Evolutionary conservation across 2,329 filamentous ascomycete species (phyloP).

Genomic region (Botrytis fragariae): DNA sequence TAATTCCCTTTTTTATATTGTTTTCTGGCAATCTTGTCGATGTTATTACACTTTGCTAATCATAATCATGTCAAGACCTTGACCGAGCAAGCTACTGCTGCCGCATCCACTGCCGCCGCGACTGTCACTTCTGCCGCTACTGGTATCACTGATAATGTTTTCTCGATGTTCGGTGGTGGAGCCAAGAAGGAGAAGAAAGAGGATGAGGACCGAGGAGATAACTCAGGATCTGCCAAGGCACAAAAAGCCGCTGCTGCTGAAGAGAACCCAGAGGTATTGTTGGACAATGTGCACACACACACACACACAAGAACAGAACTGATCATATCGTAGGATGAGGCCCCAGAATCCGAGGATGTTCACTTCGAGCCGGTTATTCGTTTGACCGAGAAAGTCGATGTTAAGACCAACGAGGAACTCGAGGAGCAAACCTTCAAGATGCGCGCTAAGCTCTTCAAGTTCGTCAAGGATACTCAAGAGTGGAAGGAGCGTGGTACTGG

Average conservation of each 20-base stretch:
- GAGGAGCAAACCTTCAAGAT: slow-evolving; percentile 99
- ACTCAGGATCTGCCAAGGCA: slow-evolving; percentile 83
- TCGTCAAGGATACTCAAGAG: slow-evolving; percentile 85
- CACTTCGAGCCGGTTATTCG: slow-evolving; percentile 97
- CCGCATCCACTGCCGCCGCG: slow-evolving; percentile 41
- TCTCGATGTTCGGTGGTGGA: slow-evolving; percentile 98
- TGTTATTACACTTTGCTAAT: slow-evolving; percentile 22
- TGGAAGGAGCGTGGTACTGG: slow-evolving; percentile 99
- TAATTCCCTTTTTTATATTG: background rate
- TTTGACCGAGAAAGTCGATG: slow-evolving; percentile 94
- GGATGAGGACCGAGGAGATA: slow-evolving; percentile 77
- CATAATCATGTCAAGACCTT: slow-evolving; percentile 30
- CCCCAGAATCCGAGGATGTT: slow-evolving; percentile 84
- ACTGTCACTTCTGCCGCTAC: slow-evolving; percentile 43
- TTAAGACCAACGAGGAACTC: slow-evolving; percentile 96
- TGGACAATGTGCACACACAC: slow-evolving; percentile 8
- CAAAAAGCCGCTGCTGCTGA: slow-evolving; percentile 54
- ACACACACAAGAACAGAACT: slow-evolving; percentile 24
- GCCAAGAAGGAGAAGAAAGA: slow-evolving; percentile 96
- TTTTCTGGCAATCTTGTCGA: background rate
- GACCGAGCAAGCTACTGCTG: slow-evolving; percentile 39
- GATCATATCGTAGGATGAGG: slow-evolving; percentile 55
- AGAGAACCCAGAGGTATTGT: slow-evolving; percentile 39
- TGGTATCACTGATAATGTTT: slow-evolving; percentile 62
- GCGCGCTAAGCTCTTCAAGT: slow-evolving; percentile 99